Evolutionary conservation across 2,329 filamentous ascomycete genomes (phyloP).

Genomic region (Aspergillus ustus): DNA sequence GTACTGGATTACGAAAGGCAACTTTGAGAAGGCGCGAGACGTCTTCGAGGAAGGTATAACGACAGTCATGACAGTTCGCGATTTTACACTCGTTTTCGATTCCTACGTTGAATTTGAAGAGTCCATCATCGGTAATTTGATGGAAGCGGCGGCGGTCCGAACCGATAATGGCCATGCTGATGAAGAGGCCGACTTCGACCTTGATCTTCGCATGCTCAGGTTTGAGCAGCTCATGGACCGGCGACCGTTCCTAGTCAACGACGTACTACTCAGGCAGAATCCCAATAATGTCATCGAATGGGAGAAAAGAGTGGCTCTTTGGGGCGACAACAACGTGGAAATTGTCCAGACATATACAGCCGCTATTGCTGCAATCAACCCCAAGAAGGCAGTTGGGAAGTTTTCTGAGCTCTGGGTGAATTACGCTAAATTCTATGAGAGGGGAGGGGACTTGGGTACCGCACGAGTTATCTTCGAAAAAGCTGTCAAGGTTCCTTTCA

Average conservation of each 20-base stretch:
- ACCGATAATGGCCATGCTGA: constrained; percentile 79
- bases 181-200: constrained; percentile 85
- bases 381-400: constrained; percentile 90
- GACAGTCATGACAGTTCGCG: constrained; percentile 97
- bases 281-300: constrained; percentile 95
- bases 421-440: constrained; percentile 97
- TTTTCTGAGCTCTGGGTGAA: constrained; percentile 96
- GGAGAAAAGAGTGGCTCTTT: constrained; percentile 94
- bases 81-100: constrained; percentile 96
- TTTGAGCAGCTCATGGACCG: constrained; percentile 99
- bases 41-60: constrained; percentile 95
- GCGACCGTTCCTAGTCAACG: constrained; percentile 92
- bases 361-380: constrained; percentile 88
- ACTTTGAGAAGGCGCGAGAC: constrained; percentile 90
- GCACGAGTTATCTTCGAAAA: constrained; percentile 96
- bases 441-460: constrained; percentile 79
- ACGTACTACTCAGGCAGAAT: constrained; percentile 92
- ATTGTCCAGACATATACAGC: constrained; percentile 93
- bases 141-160: constrained; percentile 81
- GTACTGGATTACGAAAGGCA: constrained; percentile 93
- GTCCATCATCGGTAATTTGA: constrained; percentile 86
- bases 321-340: constrained; percentile 90
- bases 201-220: constrained; percentile 96
- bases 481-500: constrained; percentile 96
- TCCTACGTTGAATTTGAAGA: constrained; percentile 97